Percentiles rank a stretch among this genome's conserved stretches.
Conservation (phyloP, 768 basidiomycete genomes). For the Kwoniella sp. region DNA sequence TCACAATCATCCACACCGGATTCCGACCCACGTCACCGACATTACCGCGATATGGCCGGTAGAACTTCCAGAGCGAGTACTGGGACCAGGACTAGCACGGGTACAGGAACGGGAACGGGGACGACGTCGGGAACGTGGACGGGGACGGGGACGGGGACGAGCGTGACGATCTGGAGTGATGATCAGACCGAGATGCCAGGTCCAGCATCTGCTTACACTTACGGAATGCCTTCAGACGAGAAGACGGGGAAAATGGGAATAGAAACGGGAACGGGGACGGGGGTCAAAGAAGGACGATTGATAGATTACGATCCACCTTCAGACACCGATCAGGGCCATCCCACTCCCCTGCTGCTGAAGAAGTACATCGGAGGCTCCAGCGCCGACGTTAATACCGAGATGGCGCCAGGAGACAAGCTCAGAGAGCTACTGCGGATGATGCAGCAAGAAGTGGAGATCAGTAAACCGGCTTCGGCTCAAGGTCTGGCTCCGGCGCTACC, state of each 20-base stretch:
- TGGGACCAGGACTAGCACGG: not conserved
- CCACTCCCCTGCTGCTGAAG: not conserved
- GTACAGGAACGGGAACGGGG: not conserved
- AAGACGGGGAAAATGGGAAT: too few species aligned
- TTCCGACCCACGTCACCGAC: not conserved
- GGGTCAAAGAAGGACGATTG: conserved; percentile 16
- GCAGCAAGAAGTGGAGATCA: conserved; percentile 17
- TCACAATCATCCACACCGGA: not conserved
- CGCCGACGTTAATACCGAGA: conserved; percentile 10
- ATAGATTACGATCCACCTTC: conserved; percentile 18
- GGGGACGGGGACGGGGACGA: not conserved
- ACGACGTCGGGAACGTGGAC: not conserved
- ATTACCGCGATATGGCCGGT: not conserved
- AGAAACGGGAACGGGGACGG: too few species aligned
- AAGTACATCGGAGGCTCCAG: not conserved
- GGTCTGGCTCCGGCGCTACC: too few species aligned
- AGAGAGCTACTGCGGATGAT: conserved; percentile 31
- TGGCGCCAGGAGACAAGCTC: conserved; percentile 28
- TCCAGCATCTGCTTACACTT: too few species aligned
- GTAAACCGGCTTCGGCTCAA: not conserved
- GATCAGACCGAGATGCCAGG: not conserved
- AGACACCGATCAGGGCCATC: conserved; percentile 5
- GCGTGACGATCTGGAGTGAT: conserved; percentile 1
- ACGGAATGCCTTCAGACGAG: too few species aligned
- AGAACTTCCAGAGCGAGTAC: not conserved